Evolutionary conservation across 805 yeast species (phyloP), one percentile per base, ranked within the genome.

Genomic region (Jamesozyma hellenica): DNA sequence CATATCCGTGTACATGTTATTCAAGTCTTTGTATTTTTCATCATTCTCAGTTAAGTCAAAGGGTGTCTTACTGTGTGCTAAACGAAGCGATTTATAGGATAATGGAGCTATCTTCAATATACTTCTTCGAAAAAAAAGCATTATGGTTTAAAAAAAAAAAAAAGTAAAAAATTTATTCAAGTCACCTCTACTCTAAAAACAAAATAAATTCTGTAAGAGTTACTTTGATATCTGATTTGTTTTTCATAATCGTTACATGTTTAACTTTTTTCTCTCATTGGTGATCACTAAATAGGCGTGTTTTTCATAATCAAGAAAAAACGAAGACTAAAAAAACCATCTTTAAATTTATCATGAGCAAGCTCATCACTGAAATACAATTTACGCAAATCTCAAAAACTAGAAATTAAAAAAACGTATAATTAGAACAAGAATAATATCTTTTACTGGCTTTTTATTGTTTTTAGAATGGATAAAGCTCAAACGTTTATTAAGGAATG

Each of bases 1-100:
- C 50, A 66, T 36, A 14, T 63, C 63, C 0, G 57, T 46, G 42
- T 66, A 66, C 53, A 60, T 59, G 16, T 45, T 39, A 43, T 65
- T 65, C 11, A 66, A 14, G 15, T 63, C 68, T 1, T 47, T 40
- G 38, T 52, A 58, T 36, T 61, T 49, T 21, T 47, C 52, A 41
- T 51, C 53, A 15, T 40, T 39, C 2, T 47, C 47, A 10, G 46
- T 47, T 11, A 46, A 30, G 28, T 49, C 53, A 28, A 54, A 50
- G 4, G 58, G 56, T 5, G 36, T 23, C 19, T 42, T 39, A n/a
- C 38, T 35, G 12, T 28, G 26, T 3, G 34, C 4, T 2, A 13
- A 28, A 7, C 37, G 37, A 11, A 28, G 9, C 3, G 17, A 4
- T 12, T 10, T 9, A 15, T 10, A 29, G 15, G 6, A 16, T 15